Percentiles rank a stretch among this genome's conserved stretches.
phyloP scores from a whole-genome alignment of 116 monocot species.

The Trichopus zeylanicus region DNA sequence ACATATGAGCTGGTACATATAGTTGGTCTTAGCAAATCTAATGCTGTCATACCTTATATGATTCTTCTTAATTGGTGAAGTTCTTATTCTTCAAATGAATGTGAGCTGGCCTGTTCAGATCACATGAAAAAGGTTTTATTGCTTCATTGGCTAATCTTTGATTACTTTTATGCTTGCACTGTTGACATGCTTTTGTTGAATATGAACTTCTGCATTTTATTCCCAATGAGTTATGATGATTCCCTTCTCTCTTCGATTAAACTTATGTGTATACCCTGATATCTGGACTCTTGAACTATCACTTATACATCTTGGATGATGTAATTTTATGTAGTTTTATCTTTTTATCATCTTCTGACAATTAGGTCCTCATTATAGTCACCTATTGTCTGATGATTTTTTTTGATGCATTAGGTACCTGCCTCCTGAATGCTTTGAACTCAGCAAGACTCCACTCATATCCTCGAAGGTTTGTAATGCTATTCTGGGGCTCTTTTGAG shows the following conservation, averaged over 20 bases:
- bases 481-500: too few species aligned
- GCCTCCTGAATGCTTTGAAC: constrained; percentile 97
- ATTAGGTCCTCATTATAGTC: too few species aligned
- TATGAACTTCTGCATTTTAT: neutral
- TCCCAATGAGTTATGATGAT: neutral
- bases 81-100: neutral
- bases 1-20: neutral
- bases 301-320: neutral
- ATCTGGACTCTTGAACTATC: neutral
- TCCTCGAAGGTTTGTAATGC: constrained; percentile 80
- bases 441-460: constrained; percentile 87
- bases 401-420: constrained; percentile 62
- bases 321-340: neutral
- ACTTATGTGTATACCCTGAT: neutral
- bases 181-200: neutral
- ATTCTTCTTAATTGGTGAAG: neutral
- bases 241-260: neutral
- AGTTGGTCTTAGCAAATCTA: neutral
- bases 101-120: too few species aligned
- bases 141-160: neutral
- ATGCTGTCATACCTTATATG: neutral
- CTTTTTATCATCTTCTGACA: neutral
- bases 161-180: neutral
- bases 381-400: constrained; percentile 1
- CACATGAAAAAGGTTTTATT: too few species aligned